Conservation (phyloP, 1,284 basidiomycete genomes). For the Moniliella sp. region DNA sequence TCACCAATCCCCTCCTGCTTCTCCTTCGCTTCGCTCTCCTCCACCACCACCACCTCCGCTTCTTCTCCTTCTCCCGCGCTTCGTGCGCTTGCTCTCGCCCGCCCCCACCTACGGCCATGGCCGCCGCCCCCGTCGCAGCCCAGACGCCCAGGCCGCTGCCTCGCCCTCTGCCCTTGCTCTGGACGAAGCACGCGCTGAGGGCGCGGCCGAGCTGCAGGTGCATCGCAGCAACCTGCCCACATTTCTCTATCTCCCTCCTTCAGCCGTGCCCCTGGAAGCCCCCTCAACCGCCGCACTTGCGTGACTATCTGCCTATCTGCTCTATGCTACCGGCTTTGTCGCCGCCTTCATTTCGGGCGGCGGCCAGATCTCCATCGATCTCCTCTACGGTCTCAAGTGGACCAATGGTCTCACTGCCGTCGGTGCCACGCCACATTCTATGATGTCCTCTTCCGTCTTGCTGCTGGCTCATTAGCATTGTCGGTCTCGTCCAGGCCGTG, state of each 20-base stretch:
- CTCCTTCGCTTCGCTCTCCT: no score
- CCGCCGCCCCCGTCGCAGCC: no score
- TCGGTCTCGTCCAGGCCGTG: constrained; percentile 25
- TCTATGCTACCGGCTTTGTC: constrained; percentile 15
- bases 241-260: constrained; percentile 20
- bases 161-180: no score
- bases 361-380: constrained; percentile 16
- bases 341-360: constrained; percentile 14
- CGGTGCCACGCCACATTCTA: constrained; percentile 5
- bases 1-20: no score
- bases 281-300: constrained; percentile 5
- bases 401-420: constrained; percentile 13
- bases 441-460: constrained; percentile 10
- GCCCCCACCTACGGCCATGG: no score
- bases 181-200: no score
- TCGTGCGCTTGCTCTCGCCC: no score
- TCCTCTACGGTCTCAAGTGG: constrained; percentile 24
- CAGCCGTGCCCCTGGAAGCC: constrained; percentile 7
- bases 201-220: no score
- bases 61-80: no score
- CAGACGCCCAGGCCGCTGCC: no score
- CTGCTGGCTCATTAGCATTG: constrained; percentile 32
- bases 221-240: constrained; percentile 5
- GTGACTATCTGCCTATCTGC: constrained; percentile 14
- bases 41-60: no score